Conservation (phyloP, 805 yeast genomes). For the Pichia kluyveri region DNA sequence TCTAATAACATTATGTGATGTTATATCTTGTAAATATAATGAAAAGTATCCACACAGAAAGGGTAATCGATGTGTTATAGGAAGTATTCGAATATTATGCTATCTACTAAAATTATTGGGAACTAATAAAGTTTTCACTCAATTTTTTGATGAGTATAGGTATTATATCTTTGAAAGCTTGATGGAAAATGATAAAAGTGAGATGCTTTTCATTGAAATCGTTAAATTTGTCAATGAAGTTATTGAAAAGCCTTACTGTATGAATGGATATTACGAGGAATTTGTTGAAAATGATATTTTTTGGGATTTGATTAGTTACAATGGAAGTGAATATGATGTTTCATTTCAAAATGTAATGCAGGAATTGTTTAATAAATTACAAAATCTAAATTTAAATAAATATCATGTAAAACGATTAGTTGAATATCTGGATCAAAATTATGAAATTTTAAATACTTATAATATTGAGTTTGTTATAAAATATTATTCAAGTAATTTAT, state of each 20-base stretch:
- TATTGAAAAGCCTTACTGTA: constrained; percentile 9
- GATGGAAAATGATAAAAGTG: constrained; percentile 7
- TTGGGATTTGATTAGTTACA: constrained; percentile 9
- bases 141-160: constrained; percentile 12
- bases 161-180: constrained; percentile 11
- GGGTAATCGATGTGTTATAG: constrained; percentile 12
- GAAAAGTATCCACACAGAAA: constrained; percentile 1
- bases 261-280: constrained; percentile 6
- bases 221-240: constrained; percentile 10
- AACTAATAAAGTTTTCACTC: constrained; percentile 2
- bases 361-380: constrained; percentile 15
- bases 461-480: constrained; percentile 32
- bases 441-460: constrained; percentile 10
- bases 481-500: constrained; percentile 37
- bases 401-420: constrained; percentile 9
- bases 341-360: constrained; percentile 3
- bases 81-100: constrained; percentile 14
- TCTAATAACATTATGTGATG: constrained; percentile 13
- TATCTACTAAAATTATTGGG: constrained; percentile 10
- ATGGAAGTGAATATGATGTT: not conserved
- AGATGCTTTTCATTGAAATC: constrained; percentile 9
- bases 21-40: constrained; percentile 8
- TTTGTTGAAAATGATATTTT: constrained; percentile 9
- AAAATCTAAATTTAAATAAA: constrained; percentile 6
- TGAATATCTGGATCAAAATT: constrained; percentile 14